A percentile compares a stretch with the other conserved stretches of the same genome.
These are phyloP conservation scores for Lachancea kluyveri DNA, from an alignment of 805 yeast species.

Conservation along the genomic window DNA sequence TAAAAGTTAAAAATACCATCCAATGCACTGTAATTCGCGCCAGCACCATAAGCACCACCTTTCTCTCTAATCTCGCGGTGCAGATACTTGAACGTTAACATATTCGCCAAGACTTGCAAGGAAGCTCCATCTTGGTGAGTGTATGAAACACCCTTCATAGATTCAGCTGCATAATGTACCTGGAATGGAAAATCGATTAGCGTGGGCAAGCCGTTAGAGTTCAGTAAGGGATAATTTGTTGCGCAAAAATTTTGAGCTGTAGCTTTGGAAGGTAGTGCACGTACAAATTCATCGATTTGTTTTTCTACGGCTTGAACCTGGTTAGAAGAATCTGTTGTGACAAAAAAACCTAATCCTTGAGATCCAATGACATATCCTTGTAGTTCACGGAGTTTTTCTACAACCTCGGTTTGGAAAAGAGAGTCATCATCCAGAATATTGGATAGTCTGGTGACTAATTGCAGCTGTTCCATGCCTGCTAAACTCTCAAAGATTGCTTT, in stretches of 20 bases:
- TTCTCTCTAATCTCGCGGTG: slow-evolving; percentile 90
- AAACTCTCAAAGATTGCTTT: slow-evolving; percentile 57
- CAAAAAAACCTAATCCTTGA: slow-evolving; percentile 42
- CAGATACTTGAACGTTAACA: slow-evolving; percentile 73
- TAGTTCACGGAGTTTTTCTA: slow-evolving; percentile 57
- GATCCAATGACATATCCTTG: slow-evolving; percentile 39
- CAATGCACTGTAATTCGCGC: slow-evolving; percentile 73
- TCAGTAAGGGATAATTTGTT: slow-evolving; percentile 4
- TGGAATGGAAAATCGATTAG: slow-evolving; percentile 77
- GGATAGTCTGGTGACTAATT: slow-evolving; percentile 58
- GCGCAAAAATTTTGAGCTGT: slow-evolving; percentile 4
- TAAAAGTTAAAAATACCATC: slow-evolving; percentile 77
- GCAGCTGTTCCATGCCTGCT: slow-evolving; percentile 72
- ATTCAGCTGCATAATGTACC: slow-evolving; percentile 74
- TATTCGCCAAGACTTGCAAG: slow-evolving; percentile 72
- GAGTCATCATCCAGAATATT: slow-evolving; percentile 43
- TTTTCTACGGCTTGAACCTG: slow-evolving; percentile 20
- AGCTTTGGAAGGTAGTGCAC: slow-evolving; percentile 20
- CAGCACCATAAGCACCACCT: slow-evolving; percentile 98
- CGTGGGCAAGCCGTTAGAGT: slow-evolving; percentile 28
- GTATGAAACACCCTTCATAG: slow-evolving; percentile 62
- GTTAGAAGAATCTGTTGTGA: slow-evolving; percentile 50
- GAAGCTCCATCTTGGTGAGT: slow-evolving; percentile 73
- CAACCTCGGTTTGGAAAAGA: slow-evolving; percentile 45
- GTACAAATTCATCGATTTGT: slow-evolving; percentile 27